Evolutionary conservation across 2,329 filamentous ascomycete genomes (phyloP), one percentile per base, ranked within the genome.

Genomic region (Apiospora phragmitis): DNA sequence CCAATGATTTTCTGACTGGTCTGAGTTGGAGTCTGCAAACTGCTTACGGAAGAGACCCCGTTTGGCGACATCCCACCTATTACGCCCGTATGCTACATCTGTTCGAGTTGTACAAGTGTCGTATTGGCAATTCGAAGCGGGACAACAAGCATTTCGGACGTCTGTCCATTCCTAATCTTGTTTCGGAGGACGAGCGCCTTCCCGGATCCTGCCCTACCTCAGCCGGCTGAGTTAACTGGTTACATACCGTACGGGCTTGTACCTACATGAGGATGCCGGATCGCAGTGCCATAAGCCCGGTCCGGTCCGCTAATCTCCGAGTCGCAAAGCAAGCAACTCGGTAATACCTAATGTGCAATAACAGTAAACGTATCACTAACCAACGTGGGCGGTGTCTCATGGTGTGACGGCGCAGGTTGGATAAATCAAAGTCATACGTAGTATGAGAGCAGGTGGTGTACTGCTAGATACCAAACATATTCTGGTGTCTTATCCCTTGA

Each of bases 291-390:
- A 62, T 62, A 12, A 62, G 32, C 55, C 55, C 55, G 55, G 32
- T 62, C 32, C 55, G 32, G 32, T 38, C 55, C 55, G 55, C 55
- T 62, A 62, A 62, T 62, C 55, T 62, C 55, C 55, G 55, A 62
- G 32, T 38, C 32, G 29, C 51, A 59, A 38, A 62, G 51, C 14
- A 38, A 38, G 55, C 32, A 62, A 9, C 32, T 62, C 55, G 55
- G 55, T 62, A 62, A 9, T 38, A 62, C 51, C 51, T 59, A 18
- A 49, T 1, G 45, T 32, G 18, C 18, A 21, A n/a, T 47, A 47
- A 51, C 26, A 55, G n/a, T 26, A 3, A 1, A 11, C 24, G 8
- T 49, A 49, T 26, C n/a, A n/a, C 49, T 26, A 24, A 55, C 51
- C 51, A 55, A 38, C 55, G 32, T 38, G 32, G 16, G 55, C 29